Evolutionary conservation across 1,284 basidiomycete species (phyloP).

Genomic region (Mycosarcoma mackinlayi): DNA sequence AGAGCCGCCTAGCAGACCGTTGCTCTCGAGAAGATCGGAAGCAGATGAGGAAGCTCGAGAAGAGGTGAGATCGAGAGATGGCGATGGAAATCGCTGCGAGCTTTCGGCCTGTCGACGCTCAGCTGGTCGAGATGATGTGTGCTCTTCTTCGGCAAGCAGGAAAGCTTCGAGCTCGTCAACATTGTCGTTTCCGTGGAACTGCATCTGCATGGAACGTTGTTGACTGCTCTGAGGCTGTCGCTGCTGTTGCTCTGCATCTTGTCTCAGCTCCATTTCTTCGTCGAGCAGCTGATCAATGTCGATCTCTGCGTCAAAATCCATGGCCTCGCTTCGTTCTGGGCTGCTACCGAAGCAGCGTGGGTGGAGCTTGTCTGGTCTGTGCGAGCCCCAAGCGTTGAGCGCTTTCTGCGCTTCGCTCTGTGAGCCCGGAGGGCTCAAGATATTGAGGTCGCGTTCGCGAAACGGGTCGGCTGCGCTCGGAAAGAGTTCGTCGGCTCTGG

Average conservation of each 20-base stretch:
- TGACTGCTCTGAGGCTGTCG: background rate
- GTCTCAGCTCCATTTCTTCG: slow-evolving; percentile 21
- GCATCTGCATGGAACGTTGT: background rate
- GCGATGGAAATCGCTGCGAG: slow-evolving; percentile 3
- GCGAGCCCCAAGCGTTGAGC: slow-evolving; percentile 37
- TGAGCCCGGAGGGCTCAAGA: slow-evolving; percentile 14
- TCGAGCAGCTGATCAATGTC: slow-evolving; percentile 44
- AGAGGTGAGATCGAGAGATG: background rate
- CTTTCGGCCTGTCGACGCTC: background rate
- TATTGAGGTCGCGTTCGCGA: slow-evolving; percentile 25
- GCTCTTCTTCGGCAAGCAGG: slow-evolving; percentile 27
- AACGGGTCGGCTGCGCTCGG: slow-evolving; percentile 13
- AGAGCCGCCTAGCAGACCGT: slow-evolving; percentile 35
- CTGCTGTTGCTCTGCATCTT: background rate
- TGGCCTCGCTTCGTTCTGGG: slow-evolving; percentile 13
- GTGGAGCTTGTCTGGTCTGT: slow-evolving; percentile 12
- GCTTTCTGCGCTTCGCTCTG: slow-evolving; percentile 44
- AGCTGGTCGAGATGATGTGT: background rate
- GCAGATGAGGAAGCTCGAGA: slow-evolving; percentile 19
- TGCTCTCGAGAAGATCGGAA: slow-evolving; percentile 38
- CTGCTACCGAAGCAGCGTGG: background rate
- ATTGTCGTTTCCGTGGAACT: slow-evolving; percentile 23
- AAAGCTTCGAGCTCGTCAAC: slow-evolving; percentile 46
- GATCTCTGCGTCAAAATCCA: slow-evolving; percentile 38
- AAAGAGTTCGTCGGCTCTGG: slow-evolving; percentile 34